Base-by-base conservation (phyloP, 805 yeast species). In the Zygoascus ofunaensis region DNA sequence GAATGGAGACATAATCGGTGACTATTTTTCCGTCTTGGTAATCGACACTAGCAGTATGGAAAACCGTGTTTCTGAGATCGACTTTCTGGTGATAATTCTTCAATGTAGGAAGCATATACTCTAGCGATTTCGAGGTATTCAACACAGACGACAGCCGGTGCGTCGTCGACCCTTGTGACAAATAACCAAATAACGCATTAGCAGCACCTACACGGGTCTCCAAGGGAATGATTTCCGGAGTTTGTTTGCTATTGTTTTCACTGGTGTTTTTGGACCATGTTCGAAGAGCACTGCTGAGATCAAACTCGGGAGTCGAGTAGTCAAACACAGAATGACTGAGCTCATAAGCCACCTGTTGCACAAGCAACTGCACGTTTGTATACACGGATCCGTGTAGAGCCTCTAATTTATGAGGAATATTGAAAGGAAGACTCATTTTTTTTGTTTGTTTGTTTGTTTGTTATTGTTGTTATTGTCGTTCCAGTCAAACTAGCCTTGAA, bases 141-240 rank as follows among this genome's bases (percentile, higher is more conserved):
- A 89, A 59, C 49, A 80, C 69, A 56, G 73, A 33, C 7, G 37
- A 15, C 20, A 34, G n/a, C 7, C 24, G 12, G 10, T 17, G 39
- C 10, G 39, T n/a, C 18, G 26, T 34, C n/a, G 35, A 18, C 12
- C 41, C 45, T 28, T 44, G 41, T 2, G 58, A 50, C 43, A 76
- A 62, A 64, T 80, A 89, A 33, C 96, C 97, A 41, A 84, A 67
- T 38, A 90, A 72, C 22, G 84, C 75, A 49, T 78, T 73, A 38
- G 90, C 85, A 26, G 95, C 92, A 55, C 96, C 97, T 2, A 82
- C 69, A 60, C 95, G 78, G 45, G 85, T 75, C 57, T 87, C 87
- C 43, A 63, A 54, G 42, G 56, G 66, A 57, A 77, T 69, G 53
- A 81, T 63, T 43, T 69, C 69, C 22, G 94, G 92, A 44, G 79